Evolutionary conservation across 495 filamentous ascomycete species (phyloP).

Genomic region (Hypoxylon subgilvum): DNA sequence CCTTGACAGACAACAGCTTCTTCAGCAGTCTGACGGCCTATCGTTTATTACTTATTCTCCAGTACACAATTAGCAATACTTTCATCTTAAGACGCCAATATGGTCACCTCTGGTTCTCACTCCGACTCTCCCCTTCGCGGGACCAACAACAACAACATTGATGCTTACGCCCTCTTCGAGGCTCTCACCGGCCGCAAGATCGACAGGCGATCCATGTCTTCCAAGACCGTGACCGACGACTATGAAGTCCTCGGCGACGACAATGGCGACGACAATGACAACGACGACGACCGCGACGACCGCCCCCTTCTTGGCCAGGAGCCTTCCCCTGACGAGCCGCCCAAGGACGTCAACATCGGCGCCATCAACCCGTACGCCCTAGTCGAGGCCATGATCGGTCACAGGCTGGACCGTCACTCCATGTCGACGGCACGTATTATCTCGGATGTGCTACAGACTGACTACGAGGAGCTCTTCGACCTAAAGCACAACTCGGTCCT

Average conservation of each 20-base stretch:
- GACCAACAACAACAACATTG: slow-evolving; percentile 33
- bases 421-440: slow-evolving; percentile 36
- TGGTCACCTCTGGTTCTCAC: slow-evolving; percentile 34
- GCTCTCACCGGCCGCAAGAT: slow-evolving; percentile 44
- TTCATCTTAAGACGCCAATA: slow-evolving; percentile 18
- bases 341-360: slow-evolving; percentile 44
- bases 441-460: slow-evolving; percentile 47
- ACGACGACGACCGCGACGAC: slow-evolving; percentile 17
- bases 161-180: slow-evolving; percentile 47
- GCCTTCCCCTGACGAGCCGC: slow-evolving; percentile 43
- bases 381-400: slow-evolving; percentile 46
- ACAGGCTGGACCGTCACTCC: slow-evolving; percentile 40
- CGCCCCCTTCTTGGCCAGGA: slow-evolving; percentile 25
- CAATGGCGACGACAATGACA: slow-evolving; percentile 33
- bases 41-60: slow-evolving; percentile 5
- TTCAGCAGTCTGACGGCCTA: slow-evolving; percentile 8
- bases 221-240: slow-evolving; percentile 32
- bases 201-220: slow-evolving; percentile 30
- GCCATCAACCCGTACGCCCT: slow-evolving; percentile 51
- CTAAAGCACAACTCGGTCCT: slow-evolving; percentile 46
- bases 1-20: neutral
- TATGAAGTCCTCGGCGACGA: slow-evolving; percentile 35
- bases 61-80: neutral
- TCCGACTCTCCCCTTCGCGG: slow-evolving; percentile 20
- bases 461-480: slow-evolving; percentile 53